Conservation (phyloP, 2,329 filamentous ascomycete species). For the Sporothrix pseudoabietina region DNA sequence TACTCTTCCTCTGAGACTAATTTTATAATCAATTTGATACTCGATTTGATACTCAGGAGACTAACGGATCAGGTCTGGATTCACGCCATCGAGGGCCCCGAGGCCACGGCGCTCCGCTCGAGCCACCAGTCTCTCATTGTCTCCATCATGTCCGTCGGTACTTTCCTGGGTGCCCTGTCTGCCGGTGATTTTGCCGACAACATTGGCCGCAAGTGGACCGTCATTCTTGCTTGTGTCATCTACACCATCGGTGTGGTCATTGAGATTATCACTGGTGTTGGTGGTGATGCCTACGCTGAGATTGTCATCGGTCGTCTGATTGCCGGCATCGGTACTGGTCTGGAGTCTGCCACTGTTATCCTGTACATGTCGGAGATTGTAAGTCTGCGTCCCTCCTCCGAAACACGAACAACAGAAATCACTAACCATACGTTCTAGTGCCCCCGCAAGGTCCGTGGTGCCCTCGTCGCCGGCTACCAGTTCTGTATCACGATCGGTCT, state of each 20-base stretch:
- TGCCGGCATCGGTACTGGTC: constrained; percentile 76
- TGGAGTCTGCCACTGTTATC: constrained; percentile 78
- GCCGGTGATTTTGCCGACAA: constrained; percentile 76
- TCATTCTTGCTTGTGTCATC: constrained; percentile 69
- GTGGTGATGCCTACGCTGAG: constrained; percentile 55
- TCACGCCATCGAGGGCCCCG: constrained; percentile 50
- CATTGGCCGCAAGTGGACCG: constrained; percentile 71
- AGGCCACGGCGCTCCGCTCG: constrained; percentile 42
- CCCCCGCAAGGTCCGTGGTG: constrained; percentile 64
- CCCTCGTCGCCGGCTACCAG: constrained; percentile 64
- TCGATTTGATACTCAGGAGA: too few relatives aligned
- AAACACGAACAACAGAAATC: not conserved
- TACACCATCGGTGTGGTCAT: constrained; percentile 70
- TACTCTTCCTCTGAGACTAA: constrained; percentile 39
- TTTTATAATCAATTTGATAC: not conserved
- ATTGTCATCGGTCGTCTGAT: constrained; percentile 74
- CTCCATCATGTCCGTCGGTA: constrained; percentile 75
- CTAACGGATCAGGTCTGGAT: not conserved
- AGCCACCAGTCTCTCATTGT: constrained; percentile 61
- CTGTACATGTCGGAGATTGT: constrained; percentile 85
- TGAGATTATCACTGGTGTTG: constrained; percentile 58
- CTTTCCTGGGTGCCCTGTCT: constrained; percentile 77
- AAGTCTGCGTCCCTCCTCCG: not conserved
- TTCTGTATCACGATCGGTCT: constrained; percentile 74
- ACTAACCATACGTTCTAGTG: not conserved